Evolutionary conservation across 2,329 filamentous ascomycete genomes (phyloP).

Genomic region (Fusarium begoniae): DNA sequence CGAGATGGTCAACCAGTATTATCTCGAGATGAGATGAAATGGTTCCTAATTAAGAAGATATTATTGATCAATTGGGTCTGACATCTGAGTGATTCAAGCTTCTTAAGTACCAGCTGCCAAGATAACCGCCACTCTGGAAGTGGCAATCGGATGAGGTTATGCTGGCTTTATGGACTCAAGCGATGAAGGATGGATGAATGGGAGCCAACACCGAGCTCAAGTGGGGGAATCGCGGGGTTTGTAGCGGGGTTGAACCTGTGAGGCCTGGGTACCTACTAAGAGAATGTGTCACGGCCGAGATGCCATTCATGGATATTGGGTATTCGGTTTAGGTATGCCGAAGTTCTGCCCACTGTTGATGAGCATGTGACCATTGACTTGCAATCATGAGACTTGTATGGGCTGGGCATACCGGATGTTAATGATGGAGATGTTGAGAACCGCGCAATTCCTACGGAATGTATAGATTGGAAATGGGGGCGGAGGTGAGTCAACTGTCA

Average conservation of each 20-base stretch:
- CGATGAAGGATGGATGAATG: slow-evolving; percentile 3
- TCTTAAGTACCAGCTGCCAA: slow-evolving; percentile 9
- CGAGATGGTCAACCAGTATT: slow-evolving; percentile 1
- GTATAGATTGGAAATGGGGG: background rate
- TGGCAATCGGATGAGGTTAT: slow-evolving; percentile 1
- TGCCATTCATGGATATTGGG: background rate
- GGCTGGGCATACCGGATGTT: background rate
- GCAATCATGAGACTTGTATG: background rate
- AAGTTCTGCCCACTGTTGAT: background rate
- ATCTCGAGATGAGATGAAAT: background rate
- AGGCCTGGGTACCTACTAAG: slow-evolving; percentile 2
- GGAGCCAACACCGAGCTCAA: background rate
- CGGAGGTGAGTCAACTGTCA: background rate
- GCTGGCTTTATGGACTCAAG: background rate
- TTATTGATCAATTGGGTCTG: background rate
- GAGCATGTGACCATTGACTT: slow-evolving; percentile 9
- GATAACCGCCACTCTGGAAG: background rate
- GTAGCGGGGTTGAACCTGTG: slow-evolving; percentile 15
- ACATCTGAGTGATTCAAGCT: background rate
- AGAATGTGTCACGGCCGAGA: slow-evolving; percentile 2
- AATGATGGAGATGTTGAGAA: background rate
- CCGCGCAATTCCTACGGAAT: background rate
- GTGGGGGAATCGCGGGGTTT: slow-evolving; percentile 28
- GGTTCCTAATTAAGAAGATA: background rate
- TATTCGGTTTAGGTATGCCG: background rate